Evolutionary conservation across 2,329 filamentous ascomycete species (phyloP).

Genomic region (Epichloe amarillans): DNA sequence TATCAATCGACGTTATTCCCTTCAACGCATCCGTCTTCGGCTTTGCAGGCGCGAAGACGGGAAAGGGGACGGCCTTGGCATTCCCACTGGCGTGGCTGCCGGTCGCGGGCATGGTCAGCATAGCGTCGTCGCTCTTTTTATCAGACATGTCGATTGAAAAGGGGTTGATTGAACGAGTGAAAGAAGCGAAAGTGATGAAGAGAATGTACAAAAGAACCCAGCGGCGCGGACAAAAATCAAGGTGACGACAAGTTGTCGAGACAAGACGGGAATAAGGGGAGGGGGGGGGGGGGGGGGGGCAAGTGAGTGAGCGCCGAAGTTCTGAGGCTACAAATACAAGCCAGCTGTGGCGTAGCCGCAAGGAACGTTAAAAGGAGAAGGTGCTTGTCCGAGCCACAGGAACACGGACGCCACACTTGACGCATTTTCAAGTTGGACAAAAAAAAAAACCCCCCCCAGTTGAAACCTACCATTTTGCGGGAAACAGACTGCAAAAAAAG

Average conservation of each 20-base stretch:
- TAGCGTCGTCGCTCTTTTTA: conserved; percentile 5
- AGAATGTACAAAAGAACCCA: neutral
- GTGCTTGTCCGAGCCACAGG: neutral
- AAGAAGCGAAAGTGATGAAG: neutral
- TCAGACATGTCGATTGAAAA: conserved; percentile 1
- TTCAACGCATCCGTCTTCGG: conserved; percentile 4
- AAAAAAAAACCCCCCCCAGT: too few species aligned
- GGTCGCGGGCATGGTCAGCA: neutral
- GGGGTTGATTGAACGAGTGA: neutral
- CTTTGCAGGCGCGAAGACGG: conserved; percentile 4
- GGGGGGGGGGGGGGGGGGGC: too few species aligned
- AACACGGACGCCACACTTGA: neutral
- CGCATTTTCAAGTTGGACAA: neutral
- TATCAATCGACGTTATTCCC: conserved; percentile 33
- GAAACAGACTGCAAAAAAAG: too few species aligned
- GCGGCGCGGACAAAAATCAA: neutral
- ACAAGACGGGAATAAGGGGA: neutral
- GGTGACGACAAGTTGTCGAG: neutral
- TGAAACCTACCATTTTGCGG: too few species aligned
- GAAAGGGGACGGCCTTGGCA: neutral
- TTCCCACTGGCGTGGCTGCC: conserved; percentile 1
- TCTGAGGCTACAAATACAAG: too few species aligned
- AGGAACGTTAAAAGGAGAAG: neutral
- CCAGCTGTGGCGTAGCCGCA: neutral
- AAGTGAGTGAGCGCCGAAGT: neutral